Base-by-base conservation (phyloP, 192 early-diverging fungal genomes). In the Linnemannia zychae region DNA sequence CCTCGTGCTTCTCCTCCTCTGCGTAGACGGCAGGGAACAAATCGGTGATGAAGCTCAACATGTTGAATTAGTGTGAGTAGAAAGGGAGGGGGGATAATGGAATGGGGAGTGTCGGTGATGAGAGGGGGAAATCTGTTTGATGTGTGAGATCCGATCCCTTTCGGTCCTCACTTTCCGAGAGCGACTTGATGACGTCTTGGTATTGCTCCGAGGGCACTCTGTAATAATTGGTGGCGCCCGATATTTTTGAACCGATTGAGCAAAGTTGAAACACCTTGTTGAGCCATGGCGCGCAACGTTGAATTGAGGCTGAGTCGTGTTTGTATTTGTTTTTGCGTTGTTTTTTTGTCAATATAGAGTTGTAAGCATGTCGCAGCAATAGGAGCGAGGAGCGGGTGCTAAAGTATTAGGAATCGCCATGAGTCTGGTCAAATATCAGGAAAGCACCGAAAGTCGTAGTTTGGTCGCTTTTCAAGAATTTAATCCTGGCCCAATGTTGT, bases 11-110 rank as follows among this genome's bases (percentile, higher is more conserved):
- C 70, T 86, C 80, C 73, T 91, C 90, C 75, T 93, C 94, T 53
- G 93, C 93, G 67, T 95, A 90, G 84, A 93, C 88, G 47, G 92
- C 89, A 78, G 93, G 90, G 71, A 93, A 83, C 83, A 93, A 63
- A 50, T 84, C 82, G 57, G 82, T 78, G 77, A 92, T 84, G 76
- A 84, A 84, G 77, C 82, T 84, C 82, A 84, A 79, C 82, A 84
- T 84, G 76, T 3, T 78, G 52, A 77, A 63, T 47, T 20, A 44
- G 9, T 67, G 38, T 53, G n/a, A 22, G 36, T 60, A 28, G n/a
- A 38, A 68, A 24, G 71, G 63, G 36, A n/a, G 53, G n/a, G 68
- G 46, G 50, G 63, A n/a, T 47, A 18, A 71, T 71, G 28, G 20
- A 33, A 40, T 63, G 57, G 31, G n/a, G 48, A 63, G 40, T 48